Percentiles rank a stretch among this genome's conserved stretches.
phyloP scores from a whole-genome alignment of 257 asterid species.

The Verbascum thapsus region DNA sequence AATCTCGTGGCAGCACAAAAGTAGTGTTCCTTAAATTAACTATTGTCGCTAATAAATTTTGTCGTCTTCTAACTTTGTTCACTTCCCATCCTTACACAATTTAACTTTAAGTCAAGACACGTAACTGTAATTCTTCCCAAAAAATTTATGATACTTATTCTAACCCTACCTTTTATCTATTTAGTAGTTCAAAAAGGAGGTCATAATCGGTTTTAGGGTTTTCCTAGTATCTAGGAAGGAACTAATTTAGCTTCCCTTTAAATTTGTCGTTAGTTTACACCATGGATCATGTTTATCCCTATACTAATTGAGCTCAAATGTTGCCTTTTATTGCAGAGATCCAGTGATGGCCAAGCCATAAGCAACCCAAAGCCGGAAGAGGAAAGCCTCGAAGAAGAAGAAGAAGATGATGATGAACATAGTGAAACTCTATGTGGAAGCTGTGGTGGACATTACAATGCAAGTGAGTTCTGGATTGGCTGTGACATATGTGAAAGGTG shows the following conservation, averaged over 20 bases:
- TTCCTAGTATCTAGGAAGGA: not conserved
- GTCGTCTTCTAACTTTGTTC: not conserved
- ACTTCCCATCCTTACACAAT: not conserved
- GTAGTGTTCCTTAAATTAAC: slow-evolving; percentile 34
- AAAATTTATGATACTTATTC: not conserved
- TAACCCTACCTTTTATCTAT: no score
- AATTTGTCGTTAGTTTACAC: not conserved
- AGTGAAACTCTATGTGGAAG: slow-evolving; percentile 65
- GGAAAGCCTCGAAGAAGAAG: slow-evolving; percentile 64
- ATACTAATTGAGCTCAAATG: slow-evolving; percentile 9
- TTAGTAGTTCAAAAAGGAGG: no score
- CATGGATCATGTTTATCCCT: not conserved
- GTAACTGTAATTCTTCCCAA: not conserved
- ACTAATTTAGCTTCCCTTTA: slow-evolving; percentile 6
- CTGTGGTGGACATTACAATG: slow-evolving; percentile 67
- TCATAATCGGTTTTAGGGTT: no score
- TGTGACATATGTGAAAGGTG: slow-evolving; percentile 65
- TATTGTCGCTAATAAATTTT: not conserved
- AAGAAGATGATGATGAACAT: slow-evolving; percentile 63
- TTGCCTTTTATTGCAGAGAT: slow-evolving; percentile 42
- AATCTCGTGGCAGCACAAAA: slow-evolving; percentile 83
- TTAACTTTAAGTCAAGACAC: no score
- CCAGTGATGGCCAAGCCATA: slow-evolving; percentile 67
- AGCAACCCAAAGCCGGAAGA: slow-evolving; percentile 63
- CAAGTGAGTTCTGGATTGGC: slow-evolving; percentile 70